Evolutionary conservation across 768 basidiomycete species (phyloP).

Genomic region (Lepiota venenata): DNA sequence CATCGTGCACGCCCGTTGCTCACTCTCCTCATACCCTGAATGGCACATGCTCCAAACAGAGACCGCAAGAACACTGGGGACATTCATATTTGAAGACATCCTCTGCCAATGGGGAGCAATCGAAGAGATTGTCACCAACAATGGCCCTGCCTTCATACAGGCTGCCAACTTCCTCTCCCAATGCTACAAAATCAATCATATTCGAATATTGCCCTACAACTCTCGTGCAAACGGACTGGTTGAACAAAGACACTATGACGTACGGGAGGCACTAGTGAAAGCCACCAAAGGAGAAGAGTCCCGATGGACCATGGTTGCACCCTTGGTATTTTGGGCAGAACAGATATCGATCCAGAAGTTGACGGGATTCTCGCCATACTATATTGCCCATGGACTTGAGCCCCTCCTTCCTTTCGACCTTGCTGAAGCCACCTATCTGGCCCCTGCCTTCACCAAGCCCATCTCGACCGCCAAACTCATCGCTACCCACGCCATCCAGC

Average conservation of each 20-base stretch:
- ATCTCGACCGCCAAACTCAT: constrained; percentile 23
- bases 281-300: constrained; percentile 24
- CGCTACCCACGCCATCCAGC: constrained; percentile 16
- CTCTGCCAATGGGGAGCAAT: no score
- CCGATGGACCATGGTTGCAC: constrained; percentile 26
- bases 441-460: constrained; percentile 14
- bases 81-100: no score
- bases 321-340: constrained; percentile 34
- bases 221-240: constrained; percentile 20
- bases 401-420: no score
- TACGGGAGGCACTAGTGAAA: constrained; percentile 32
- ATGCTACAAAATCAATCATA: constrained; percentile 18
- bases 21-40: no score
- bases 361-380: constrained; percentile 31
- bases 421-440: constrained; percentile 27
- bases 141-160: constrained; percentile 21
- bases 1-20: constrained; percentile 25
- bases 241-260: constrained; percentile 22
- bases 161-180: constrained; percentile 12
- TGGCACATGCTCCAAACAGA: no score
- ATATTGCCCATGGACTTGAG: constrained; percentile 28
- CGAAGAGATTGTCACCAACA: constrained; percentile 36
- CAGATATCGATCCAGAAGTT: constrained; percentile 23
- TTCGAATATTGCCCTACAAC: constrained; percentile 22
- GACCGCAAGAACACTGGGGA: no score